Conservation (phyloP, 2,329 filamentous ascomycete species). For the Pseudogymnoascus sp. region DNA sequence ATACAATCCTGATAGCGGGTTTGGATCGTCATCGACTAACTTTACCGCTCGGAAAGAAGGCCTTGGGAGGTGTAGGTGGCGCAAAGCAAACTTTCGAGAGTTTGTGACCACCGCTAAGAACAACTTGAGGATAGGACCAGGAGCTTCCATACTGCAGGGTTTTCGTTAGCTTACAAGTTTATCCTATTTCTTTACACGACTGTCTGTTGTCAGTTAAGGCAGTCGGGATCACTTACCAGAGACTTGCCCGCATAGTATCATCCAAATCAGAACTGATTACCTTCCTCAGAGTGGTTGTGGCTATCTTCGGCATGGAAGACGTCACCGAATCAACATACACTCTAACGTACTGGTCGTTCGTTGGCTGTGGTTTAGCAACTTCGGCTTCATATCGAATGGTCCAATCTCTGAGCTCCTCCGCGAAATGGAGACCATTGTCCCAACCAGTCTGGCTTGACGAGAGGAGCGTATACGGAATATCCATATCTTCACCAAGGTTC, state of each 20-base stretch:
- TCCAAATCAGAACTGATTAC: conserved; percentile 13
- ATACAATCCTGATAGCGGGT: conserved; percentile 15
- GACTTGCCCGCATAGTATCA: conserved; percentile 14
- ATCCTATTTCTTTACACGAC: background rate
- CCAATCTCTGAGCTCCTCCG: conserved; percentile 21
- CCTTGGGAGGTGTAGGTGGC: conserved; percentile 13
- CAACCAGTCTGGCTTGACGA: conserved; percentile 20
- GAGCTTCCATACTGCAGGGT: conserved; percentile 13
- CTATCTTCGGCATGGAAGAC: conserved; percentile 14
- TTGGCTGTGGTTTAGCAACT: conserved; percentile 18
- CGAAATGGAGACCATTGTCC: conserved; percentile 24
- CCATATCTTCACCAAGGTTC: conserved; percentile 25
- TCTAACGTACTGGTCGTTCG: conserved; percentile 33
- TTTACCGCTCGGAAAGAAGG: conserved; percentile 12
- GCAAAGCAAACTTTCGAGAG: conserved; percentile 13
- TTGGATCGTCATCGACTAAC: conserved; percentile 13
- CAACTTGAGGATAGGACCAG: conserved; percentile 12
- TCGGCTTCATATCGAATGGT: conserved; percentile 18
- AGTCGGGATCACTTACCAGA: conserved; percentile 11
- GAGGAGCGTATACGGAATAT: conserved; percentile 23
- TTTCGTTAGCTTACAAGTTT: conserved; percentile 1
- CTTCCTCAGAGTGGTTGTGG: conserved; percentile 12
- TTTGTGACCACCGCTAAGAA: conserved; percentile 2
- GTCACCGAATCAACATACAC: conserved; percentile 32
- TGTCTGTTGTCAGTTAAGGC: background rate